Evolutionary conservation across 1,284 basidiomycete genomes (phyloP).

Genomic region (Leccinum pachyderme): DNA sequence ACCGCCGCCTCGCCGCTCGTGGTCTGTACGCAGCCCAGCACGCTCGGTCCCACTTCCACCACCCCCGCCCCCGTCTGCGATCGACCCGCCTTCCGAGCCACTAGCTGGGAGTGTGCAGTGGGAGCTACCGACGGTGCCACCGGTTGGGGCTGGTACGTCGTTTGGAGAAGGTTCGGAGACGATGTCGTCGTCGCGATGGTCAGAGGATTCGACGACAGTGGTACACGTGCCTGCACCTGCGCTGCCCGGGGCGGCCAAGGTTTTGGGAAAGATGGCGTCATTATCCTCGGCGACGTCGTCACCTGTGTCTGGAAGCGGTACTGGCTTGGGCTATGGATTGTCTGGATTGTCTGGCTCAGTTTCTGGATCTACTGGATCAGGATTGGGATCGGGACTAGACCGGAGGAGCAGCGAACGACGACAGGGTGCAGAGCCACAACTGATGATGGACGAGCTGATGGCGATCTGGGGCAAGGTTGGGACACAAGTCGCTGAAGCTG

Average conservation of each 20-base stretch:
- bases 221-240: slow-evolving; percentile 27
- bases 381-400: background rate
- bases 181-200: slow-evolving; percentile 38
- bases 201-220: slow-evolving; percentile 43
- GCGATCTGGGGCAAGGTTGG: slow-evolving; percentile 74
- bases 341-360: slow-evolving; percentile 6
- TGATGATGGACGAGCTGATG: slow-evolving; percentile 64
- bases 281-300: background rate
- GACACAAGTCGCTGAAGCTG: slow-evolving; percentile 67
- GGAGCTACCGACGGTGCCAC: slow-evolving; percentile 54
- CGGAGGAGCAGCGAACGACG: slow-evolving; percentile 28
- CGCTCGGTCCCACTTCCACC: slow-evolving; percentile 34
- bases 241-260: background rate
- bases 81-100: slow-evolving; percentile 14
- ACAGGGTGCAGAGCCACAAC: slow-evolving; percentile 40
- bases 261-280: slow-evolving; percentile 1
- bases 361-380: slow-evolving; percentile 5
- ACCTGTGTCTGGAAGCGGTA: slow-evolving; percentile 4
- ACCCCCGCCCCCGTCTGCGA: slow-evolving; percentile 34
- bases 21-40: slow-evolving; percentile 13
- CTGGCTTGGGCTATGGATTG: background rate
- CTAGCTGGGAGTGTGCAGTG: slow-evolving; percentile 38
- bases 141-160: slow-evolving; percentile 23
- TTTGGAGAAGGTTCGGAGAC: slow-evolving; percentile 28
- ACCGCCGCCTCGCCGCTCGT: slow-evolving; percentile 43